A percentile compares a stretch with the other conserved stretches of the same genome.
phyloP scores from a whole-genome alignment of 2,329 filamentous ascomycete species.

The Curvularia hawaiiensis region DNA sequence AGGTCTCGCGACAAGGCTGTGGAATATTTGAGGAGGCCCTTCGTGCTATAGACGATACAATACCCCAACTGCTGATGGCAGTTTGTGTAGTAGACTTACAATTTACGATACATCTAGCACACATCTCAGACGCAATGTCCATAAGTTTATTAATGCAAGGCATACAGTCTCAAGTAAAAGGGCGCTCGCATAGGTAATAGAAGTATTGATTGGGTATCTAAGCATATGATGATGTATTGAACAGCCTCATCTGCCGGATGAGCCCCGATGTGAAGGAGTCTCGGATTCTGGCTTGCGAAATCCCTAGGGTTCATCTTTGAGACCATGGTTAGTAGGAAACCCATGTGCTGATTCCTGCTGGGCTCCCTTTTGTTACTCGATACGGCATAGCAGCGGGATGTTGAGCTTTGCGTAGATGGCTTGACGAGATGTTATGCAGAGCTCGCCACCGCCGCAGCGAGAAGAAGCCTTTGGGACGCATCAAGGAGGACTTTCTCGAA shows the following conservation, averaged over 20 bases:
- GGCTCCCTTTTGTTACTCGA: neutral
- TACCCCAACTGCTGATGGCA: neutral
- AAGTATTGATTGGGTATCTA: neutral
- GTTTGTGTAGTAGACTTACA: neutral
- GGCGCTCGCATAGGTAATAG: neutral
- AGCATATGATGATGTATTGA: neutral
- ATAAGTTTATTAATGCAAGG: neutral
- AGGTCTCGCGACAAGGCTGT: neutral
- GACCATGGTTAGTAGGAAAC: neutral
- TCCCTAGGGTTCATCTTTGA: neutral
- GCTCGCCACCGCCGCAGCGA: neutral
- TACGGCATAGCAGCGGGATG: neutral
- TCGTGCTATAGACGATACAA: neutral
- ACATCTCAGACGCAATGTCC: neutral
- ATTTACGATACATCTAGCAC: neutral
- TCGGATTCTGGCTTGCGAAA: neutral
- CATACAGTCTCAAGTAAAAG: neutral
- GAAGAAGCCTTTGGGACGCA: too few relatives aligned
- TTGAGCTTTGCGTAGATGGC: too few relatives aligned
- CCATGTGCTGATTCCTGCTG: neutral
- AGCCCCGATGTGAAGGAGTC: neutral
- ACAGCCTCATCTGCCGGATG: neutral
- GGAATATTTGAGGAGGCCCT: neutral
- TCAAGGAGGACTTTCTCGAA: neutral
- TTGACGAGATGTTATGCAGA: neutral